Base-by-base conservation (phyloP, 345 rosid species). In the Citrus trifoliata region DNA sequence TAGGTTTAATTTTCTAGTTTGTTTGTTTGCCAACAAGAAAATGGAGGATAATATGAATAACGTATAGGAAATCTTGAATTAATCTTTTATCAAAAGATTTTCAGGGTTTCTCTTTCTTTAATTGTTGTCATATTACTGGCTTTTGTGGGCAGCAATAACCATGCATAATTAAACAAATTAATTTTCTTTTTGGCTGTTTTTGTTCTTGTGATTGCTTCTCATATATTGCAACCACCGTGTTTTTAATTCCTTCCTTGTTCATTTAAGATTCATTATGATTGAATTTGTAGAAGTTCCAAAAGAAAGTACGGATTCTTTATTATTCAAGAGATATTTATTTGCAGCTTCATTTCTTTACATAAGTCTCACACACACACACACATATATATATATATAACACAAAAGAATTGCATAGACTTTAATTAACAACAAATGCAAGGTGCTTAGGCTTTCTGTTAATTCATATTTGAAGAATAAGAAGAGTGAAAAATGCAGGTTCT, bases 1-100 rank as follows among this genome's bases (percentile, higher is more conserved):
- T 46, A 12, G 18, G 18, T 46, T 73, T 60, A 1, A 18, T 30
- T 46, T 38, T 9, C 25, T 71, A 5, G 64, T 24, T 6, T 82
- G 84, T 88, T 82, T 81, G 86, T 85, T 79, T 85, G 64, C 83
- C 70, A 28, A 75, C 81, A 87, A 53, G 22, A 53, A 85, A 67
- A 73, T 76, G 84, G 67, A 81, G 80, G 84, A 67, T 76, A 68
- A 13, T 55, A 64, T 16, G 70, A 72, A 78, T 81, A 78, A 84
- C 25, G 63, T 24, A 28, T 61, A n/a, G 61, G 58, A 78, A 60
- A 64, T 71, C 42, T 62, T 46, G 40, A 33, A 25, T 66, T 4
- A 53, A 53, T 53, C 51, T 46, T 53, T 51, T 53, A 1, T 53
- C 2, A 18, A 53, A 19, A 53, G 21, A 4, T 53, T 80, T 71